Base-by-base conservation (phyloP, 495 filamentous ascomycete species). In the Hyphodiscus hymeniophilus region DNA sequence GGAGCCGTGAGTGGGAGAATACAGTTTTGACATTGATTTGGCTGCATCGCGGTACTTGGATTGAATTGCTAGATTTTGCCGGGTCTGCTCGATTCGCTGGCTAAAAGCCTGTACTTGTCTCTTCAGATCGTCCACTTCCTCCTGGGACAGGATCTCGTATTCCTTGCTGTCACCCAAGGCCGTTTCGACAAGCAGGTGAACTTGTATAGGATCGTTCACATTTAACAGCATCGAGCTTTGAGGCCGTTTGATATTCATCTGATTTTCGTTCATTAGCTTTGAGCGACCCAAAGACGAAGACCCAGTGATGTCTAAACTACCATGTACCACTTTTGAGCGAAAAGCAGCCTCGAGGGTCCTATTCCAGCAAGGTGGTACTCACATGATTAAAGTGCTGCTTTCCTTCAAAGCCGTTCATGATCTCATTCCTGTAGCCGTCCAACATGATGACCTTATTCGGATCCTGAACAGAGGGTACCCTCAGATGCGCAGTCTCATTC, bases 31-130 rank as follows among this genome's bases (percentile, higher is more conserved):
- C 60, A 98, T 81, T 13, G 87, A 92, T 49, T 82, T 73, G 10
- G 94, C 90, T 0, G 92, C 94, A 73, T 96, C 91, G 50, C 88
- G 82, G 48, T 95, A 82, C 66, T 96, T 97, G 18, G 80, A 86
- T 60, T 98, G 92, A 38, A 96, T 80, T n/a, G 81, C 79, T 31
- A 97, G 73, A 64, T 87, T 95, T 30, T 85, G 75, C 58, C 81
- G 80, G 10, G 86, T 79, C 38, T 82, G 79, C 46, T 89, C 86
- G 57, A 92, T 81, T n/a, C 86, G 82, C 54, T 74, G 76, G 22
- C 74, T 72, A 22, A 97, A 65, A 11, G 78, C 65, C 33, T 76
- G 70, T 40, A 80, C 72, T 65, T 94, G 86, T 61, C 86, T 94
- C 70, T 97, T 98, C 57, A 97, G 66, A 6, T 77, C 75, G 44